Conservation (phyloP, 306 rosid species). For the barrel medic (Medicago truncatula) region MtrunA17r5.0-ANR NC_053045.1:55294501-55295000, state of each 20-base stretch:
- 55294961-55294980: conserved; percentile 72
- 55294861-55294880: conserved; percentile 86
- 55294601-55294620: conserved; percentile 78
- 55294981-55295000: conserved; percentile 66
- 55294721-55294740: conserved; percentile 86
- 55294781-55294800: conserved; percentile 89
- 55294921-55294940: conserved; percentile 79
- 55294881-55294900: conserved; percentile 64
- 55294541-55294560: conserved; percentile 74
- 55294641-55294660: conserved; percentile 77
- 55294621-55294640: conserved; percentile 76
- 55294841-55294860: conserved; percentile 84
- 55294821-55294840: conserved; percentile 67
- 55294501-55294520: conserved; percentile 90
- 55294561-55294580: no score
- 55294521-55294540: conserved; percentile 66
- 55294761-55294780: conserved; percentile 75
- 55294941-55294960: conserved; percentile 93
- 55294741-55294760: conserved; percentile 74
- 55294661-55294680: conserved; percentile 85
- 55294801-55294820: conserved; percentile 74
- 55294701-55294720: conserved; percentile 77
- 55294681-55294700: conserved; percentile 70
- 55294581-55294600: conserved; percentile 79
- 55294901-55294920: conserved; percentile 80